Percentiles rank a stretch among this genome's conserved stretches.
phyloP scores from a whole-genome alignment of 1,284 basidiomycete species.

The Thelephora terrestris region DNA sequence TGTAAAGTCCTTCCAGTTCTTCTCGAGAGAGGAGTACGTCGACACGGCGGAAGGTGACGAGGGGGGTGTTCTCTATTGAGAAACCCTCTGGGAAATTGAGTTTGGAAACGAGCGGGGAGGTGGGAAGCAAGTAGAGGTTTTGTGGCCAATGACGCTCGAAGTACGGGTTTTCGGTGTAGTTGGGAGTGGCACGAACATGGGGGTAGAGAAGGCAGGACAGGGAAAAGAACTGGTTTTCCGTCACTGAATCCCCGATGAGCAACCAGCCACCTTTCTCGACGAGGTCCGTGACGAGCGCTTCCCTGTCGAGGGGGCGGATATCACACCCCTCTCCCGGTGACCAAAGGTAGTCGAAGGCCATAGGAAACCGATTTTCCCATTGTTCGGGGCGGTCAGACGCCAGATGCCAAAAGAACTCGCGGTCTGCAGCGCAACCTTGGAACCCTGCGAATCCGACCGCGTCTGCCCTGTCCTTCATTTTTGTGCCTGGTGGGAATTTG shows the following conservation, averaged over 20 bases:
- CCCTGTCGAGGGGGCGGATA: slow-evolving; percentile 29
- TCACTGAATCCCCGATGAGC: slow-evolving; percentile 50
- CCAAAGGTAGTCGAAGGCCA: slow-evolving; percentile 43
- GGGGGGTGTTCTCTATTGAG: slow-evolving; percentile 43
- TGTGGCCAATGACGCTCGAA: slow-evolving; percentile 58
- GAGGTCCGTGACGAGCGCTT: slow-evolving; percentile 38
- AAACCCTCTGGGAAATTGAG: slow-evolving; percentile 40
- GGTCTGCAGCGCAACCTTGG: slow-evolving; percentile 47
- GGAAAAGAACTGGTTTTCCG: slow-evolving; percentile 64
- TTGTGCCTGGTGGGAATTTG: not conserved
- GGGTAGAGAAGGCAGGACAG: slow-evolving; percentile 54
- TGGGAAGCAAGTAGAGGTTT: slow-evolving; percentile 45
- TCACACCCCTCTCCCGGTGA: slow-evolving; percentile 31
- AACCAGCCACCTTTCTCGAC: slow-evolving; percentile 64
- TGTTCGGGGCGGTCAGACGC: slow-evolving; percentile 35
- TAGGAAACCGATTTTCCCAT: slow-evolving; percentile 39
- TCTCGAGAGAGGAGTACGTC: slow-evolving; percentile 44
- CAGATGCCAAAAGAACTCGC: slow-evolving; percentile 55
- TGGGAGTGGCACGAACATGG: slow-evolving; percentile 52
- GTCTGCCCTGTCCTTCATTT: slow-evolving; percentile 30
- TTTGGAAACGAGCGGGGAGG: slow-evolving; percentile 34
- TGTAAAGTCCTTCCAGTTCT: slow-evolving; percentile 39
- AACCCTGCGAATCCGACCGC: slow-evolving; percentile 42
- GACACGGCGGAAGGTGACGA: slow-evolving; percentile 53
- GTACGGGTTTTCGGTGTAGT: slow-evolving; percentile 40